Base-by-base conservation (phyloP, 2,329 filamentous ascomycete species). In the Fusarium illudens region DNA sequence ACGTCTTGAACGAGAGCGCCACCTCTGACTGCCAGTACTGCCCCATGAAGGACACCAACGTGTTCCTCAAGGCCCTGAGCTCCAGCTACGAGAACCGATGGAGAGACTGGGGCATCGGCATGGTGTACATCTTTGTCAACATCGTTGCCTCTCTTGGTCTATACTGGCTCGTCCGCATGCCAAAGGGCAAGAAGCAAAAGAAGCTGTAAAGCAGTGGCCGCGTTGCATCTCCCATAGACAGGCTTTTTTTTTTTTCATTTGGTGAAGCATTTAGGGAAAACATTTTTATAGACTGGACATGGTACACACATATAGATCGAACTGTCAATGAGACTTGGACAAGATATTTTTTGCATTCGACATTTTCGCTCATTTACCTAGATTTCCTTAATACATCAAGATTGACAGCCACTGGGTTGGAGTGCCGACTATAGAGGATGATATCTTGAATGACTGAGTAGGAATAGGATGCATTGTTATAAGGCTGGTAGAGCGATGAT, bases 31-130 rank as follows among this genome's bases (percentile, higher is more conserved):
- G 87, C 73, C 62, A 81, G 15, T 89, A 79, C 73, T 84, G 83
- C 64, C 63, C 77, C 5, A 54, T 84, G 4, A 64, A 68, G 9
- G 72, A 75, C 22, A 82, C 82, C 13, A 81, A 85, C 66, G 68
- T 71, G 2, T 83, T 80, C 68, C 68, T 84, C 49, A 57, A 78
- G 0, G 57, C 42, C 0, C 76, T 84, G 42, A 81, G 80, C 51
- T 80, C 84, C 50, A 80, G 77, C 56, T 88, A 84, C 64, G 75
- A 75, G n/a, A 72, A 87, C 56, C 73, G 84, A 22, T 89, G 86
- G 86, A 81, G 86, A 25, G 85, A 89, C 68, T 85, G 84, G 60
- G 87, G 86, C 4, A 79, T 89, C 19, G 79, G 86, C 56, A 86
- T 84, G 78, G 82, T 80, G 0, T 88, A 84, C 62, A 82, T 86